These are phyloP conservation scores for Diplodia intermedia DNA, from an alignment of 2,329 filamentous ascomycete genomes.

Conservation along the genomic window DNA sequence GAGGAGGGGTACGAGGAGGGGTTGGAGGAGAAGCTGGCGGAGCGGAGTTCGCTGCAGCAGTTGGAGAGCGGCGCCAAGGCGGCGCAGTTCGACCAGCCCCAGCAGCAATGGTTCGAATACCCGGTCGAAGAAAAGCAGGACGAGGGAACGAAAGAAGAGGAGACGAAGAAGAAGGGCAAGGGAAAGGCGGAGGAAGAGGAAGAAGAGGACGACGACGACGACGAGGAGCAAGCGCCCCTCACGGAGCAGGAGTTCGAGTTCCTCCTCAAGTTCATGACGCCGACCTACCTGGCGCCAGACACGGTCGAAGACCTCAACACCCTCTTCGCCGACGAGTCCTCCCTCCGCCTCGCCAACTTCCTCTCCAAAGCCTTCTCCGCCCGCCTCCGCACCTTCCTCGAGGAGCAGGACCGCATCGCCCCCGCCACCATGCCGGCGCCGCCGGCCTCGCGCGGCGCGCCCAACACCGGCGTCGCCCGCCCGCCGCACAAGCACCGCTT, in stretches of 20 bases:
- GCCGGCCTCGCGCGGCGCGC: slow-evolving; percentile 40
- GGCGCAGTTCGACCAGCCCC: slow-evolving; percentile 85
- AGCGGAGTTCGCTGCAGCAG: slow-evolving; percentile 90
- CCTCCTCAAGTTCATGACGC: slow-evolving; percentile 86
- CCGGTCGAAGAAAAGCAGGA: slow-evolving; percentile 42
- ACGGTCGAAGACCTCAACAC: slow-evolving; percentile 82
- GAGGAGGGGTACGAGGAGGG: slow-evolving; percentile 91
- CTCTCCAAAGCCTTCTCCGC: slow-evolving; percentile 78
- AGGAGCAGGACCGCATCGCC: slow-evolving; percentile 63
- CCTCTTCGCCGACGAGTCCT: slow-evolving; percentile 82
- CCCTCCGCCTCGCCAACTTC: slow-evolving; percentile 80
- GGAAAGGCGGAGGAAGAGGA: neutral
- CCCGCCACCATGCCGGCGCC: slow-evolving; percentile 42
- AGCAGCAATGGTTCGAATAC: slow-evolving; percentile 61
- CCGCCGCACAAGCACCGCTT: slow-evolving; percentile 97
- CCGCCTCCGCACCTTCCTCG: slow-evolving; percentile 73
- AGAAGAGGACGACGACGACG: slow-evolving; percentile 47
- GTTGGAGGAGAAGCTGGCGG: slow-evolving; percentile 84
- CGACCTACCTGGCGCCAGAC: slow-evolving; percentile 90
- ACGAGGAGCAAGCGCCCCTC: slow-evolving; percentile 64
- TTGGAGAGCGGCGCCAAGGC: slow-evolving; percentile 78
- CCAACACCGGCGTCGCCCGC: slow-evolving; percentile 68
- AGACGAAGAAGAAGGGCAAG: slow-evolving; percentile 50
- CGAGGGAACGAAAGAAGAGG: slow-evolving; percentile 53
- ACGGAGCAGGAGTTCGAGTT: slow-evolving; percentile 86